Evolutionary conservation across 1,284 basidiomycete genomes (phyloP).

Genomic region (Neonothopanus nambi): DNA sequence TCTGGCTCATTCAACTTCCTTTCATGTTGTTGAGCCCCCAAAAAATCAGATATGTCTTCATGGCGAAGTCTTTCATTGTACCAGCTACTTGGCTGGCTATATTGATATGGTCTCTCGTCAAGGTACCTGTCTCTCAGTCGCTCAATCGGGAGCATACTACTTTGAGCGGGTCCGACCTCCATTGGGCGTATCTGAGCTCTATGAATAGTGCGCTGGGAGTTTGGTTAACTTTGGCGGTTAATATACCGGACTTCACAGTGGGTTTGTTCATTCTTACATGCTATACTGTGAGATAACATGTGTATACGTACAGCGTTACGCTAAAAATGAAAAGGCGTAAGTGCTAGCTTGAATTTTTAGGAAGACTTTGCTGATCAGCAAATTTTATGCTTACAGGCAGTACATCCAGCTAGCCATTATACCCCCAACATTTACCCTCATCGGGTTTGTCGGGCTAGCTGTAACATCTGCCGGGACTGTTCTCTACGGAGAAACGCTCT

Average conservation of each 20-base stretch:
- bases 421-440: conserved; percentile 64
- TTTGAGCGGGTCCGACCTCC: conserved; percentile 49
- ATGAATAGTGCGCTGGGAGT: conserved; percentile 70
- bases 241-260: conserved; percentile 72
- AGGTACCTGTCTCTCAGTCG: conserved; percentile 55
- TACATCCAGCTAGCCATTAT: conserved; percentile 71
- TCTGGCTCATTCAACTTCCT: conserved; percentile 75
- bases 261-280: not conserved
- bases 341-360: conserved; percentile 33
- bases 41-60: conserved; percentile 71
- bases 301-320: conserved; percentile 49
- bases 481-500: conserved; percentile 57
- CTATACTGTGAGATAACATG: not conserved
- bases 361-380: not conserved
- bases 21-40: conserved; percentile 77
- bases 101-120: conserved; percentile 72
- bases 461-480: conserved; percentile 64
- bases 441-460: conserved; percentile 55
- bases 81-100: conserved; percentile 70
- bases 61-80: conserved; percentile 66
- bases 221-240: conserved; percentile 66
- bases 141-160: conserved; percentile 48
- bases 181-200: conserved; percentile 72
- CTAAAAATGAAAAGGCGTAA: conserved; percentile 44
- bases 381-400: conserved; percentile 35